A percentile compares a stretch with the other conserved stretches of the same genome.
Evolutionary conservation across 2,329 filamentous ascomycete genomes (phyloP).

Genomic region (Pseudogymnoascus sp.): DNA sequence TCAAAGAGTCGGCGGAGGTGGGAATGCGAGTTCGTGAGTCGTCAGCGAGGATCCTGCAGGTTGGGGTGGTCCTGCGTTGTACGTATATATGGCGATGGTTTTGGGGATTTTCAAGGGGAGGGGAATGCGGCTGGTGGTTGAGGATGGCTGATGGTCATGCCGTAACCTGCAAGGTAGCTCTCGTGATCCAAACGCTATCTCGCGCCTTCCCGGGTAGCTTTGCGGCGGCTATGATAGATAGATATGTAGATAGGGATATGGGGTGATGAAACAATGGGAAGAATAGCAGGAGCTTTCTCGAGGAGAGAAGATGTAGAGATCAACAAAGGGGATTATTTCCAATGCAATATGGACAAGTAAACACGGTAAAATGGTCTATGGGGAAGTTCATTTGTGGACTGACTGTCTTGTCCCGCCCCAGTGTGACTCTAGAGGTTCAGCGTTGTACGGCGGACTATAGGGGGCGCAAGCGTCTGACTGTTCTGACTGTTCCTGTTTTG

Average conservation of each 20-base stretch:
- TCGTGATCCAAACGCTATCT: constrained; percentile 7
- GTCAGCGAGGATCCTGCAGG: background rate
- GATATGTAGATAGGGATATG: background rate
- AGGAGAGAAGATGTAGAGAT: background rate
- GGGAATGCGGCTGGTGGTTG: background rate
- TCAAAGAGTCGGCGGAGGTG: background rate
- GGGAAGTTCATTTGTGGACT: background rate
- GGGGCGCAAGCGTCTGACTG: background rate
- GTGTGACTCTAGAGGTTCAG: constrained; percentile 3
- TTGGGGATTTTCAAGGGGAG: background rate
- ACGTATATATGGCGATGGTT: background rate
- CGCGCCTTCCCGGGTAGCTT: constrained; percentile 4
- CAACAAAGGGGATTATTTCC: background rate
- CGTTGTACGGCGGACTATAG: constrained; percentile 3
- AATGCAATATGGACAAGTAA: background rate
- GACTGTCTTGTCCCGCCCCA: background rate
- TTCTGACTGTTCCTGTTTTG: constrained; percentile 1
- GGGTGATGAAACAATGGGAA: background rate
- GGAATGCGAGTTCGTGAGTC: background rate
- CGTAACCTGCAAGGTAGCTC: constrained; percentile 8
- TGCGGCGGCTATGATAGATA: background rate
- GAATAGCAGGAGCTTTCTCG: background rate
- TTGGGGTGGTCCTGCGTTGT: background rate
- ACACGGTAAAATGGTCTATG: background rate
- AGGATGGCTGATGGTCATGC: constrained; percentile 2